Base-by-base conservation (phyloP, 495 filamentous ascomycete species). In the Penicillium odoratum region DNA sequence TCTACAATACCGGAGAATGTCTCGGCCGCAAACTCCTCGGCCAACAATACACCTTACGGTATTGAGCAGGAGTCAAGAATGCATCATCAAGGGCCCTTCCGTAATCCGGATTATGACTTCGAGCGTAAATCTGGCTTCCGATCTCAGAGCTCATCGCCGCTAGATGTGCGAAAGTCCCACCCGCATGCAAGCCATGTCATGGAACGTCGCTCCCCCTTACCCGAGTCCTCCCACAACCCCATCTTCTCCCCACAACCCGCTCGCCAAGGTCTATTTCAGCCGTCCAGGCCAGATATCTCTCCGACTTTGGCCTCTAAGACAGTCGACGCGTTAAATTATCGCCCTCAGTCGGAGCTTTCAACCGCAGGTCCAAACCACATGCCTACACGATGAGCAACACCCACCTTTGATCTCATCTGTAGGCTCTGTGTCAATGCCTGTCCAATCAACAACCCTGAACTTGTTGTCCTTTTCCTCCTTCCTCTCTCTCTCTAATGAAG, bases 1-100 rank as follows among this genome's bases (percentile, higher is more conserved):
- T 84, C 81, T 6, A 83, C 83, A 8, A 79, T 83, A 42, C 76
- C 80, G 5, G 82, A 85, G 58, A 79, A 75, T 47, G 68, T 68
- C 15, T 81, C 78, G 11, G 74, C 74, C 6, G 73, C 70, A 16
- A 72, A 74, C 48, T 78, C 75, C 11, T 81, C 78, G 4, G 70
- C 74, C 11, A 74, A 74, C 40, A 78, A 77, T 45, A 79, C 75
- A 5, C 74, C 80, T 18, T 80, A 77, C 40, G 73, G 72, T 29
- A 62, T 56, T 18, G 77, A 78, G n/a, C 74, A 78, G 40, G 74
- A 76, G 28, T 65, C 64, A n/a, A 56, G 63, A 11, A 60, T 60
- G 21, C 60, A 59, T 18, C 38, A 53, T 36, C 64, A 67, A 40
- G 69, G 61, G 5, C 57, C 58, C 1, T 73, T 70, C 51, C 66